phyloP scores from a whole-genome alignment of 352 stramenopile species.

The Phytophthora palmivora region DNA sequence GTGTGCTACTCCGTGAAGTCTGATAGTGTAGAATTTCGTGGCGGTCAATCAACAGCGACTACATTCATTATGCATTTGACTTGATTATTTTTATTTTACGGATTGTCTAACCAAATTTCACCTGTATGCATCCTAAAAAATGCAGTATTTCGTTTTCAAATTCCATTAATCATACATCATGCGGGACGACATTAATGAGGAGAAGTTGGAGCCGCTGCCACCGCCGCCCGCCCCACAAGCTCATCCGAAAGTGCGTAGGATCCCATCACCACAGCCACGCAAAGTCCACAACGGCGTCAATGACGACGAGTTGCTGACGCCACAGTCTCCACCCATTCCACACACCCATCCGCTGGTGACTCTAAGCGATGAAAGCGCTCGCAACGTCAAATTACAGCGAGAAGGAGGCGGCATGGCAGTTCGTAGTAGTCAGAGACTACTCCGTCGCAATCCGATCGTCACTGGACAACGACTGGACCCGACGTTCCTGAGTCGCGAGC shows the following conservation, averaged over 20 bases:
- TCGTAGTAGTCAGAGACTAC: slow-evolving; percentile 18
- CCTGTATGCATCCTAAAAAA: too few species aligned
- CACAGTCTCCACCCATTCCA: slow-evolving; percentile 49
- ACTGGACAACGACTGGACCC: slow-evolving; percentile 51
- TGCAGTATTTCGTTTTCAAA: neutral
- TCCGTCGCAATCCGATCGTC: slow-evolving; percentile 10
- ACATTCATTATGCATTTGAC: too few species aligned
- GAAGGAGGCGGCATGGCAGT: slow-evolving; percentile 25
- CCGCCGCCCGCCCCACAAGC: slow-evolving; percentile 51
- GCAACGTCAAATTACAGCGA: slow-evolving; percentile 33
- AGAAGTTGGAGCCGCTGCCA: slow-evolving; percentile 60
- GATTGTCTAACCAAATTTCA: too few species aligned
- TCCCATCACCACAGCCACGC: slow-evolving; percentile 6
- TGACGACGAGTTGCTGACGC: slow-evolving; percentile 36
- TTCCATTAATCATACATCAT: neutral
- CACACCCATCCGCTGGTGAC: slow-evolving; percentile 62
- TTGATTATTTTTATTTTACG: too few species aligned
- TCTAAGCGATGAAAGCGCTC: slow-evolving; percentile 34
- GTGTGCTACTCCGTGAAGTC: slow-evolving; percentile 9
- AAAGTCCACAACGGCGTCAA: neutral
- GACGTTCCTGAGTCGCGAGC: slow-evolving; percentile 60
- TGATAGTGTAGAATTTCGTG: slow-evolving; percentile 42
- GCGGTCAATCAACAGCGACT: slow-evolving; percentile 24
- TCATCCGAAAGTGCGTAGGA: slow-evolving; percentile 26
- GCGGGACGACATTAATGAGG: slow-evolving; percentile 33